Base-by-base conservation (phyloP, 2,329 filamentous ascomycete genomes). In the Monosporascus sp. region DNA sequence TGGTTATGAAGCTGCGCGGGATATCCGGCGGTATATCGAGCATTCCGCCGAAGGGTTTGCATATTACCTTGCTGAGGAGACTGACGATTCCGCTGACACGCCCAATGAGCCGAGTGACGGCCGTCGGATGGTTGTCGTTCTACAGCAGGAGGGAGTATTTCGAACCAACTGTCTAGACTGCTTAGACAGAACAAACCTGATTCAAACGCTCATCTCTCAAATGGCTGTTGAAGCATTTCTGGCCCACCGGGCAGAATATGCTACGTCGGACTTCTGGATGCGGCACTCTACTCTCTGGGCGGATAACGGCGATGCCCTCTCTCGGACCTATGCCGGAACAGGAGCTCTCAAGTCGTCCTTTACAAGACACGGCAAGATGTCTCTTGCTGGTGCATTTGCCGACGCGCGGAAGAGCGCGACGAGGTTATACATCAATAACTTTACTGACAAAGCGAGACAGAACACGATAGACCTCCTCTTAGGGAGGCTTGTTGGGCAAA, bases 141-240 rank as follows among this genome's bases (percentile, higher is more conserved):
- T 97, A 49, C 91, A 96, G 67, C 94, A 99, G 71, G 90, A 96
- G 67, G 93, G 94, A n/a, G 83, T 96, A 6, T 97, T 97, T 70
- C 83, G 93, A 57, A 96, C 92, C 4, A 99, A 99, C 64, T 99
- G 94, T 68, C 78, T 99, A 26, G 94, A 99, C 69, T 99, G 94
- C 68, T 76, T 99, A 44, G 94, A 99, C 69, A 85, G 94, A 54
- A 99, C 94, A 7, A 99, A 99, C 67, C 77, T 97, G 27, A 91
- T 99, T 27, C 94, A 99, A 72, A 96, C 92, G 0, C 90, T 97
- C 59, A 89, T 99, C 63, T 97, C 92, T 54, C 88, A 91, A 64
- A 92, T 97, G 88, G 91, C 91, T 0, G 78, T 97, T 20, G 91
- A 96, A 67, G 78, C 86, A 0, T 97, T 97, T 63, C 74, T 99